Conservation (phyloP, 768 basidiomycete species). For the Lentinula sp. region DNA sequence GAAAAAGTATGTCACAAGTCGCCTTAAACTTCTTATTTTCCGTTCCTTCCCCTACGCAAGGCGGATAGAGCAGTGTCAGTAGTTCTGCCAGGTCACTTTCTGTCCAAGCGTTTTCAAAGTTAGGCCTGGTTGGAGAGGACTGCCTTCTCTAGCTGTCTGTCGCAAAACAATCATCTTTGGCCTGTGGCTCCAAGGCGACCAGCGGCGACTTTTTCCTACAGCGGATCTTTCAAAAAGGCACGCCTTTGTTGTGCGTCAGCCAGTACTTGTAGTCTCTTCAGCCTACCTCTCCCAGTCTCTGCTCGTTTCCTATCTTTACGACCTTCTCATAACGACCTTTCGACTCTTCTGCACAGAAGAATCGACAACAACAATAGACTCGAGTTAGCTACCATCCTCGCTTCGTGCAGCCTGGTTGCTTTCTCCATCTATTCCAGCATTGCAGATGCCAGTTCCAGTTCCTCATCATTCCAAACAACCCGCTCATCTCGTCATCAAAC, state of each 20-base stretch:
- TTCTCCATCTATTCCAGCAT: slow-evolving; percentile 29
- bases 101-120: slow-evolving; percentile 25
- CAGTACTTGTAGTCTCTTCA: slow-evolving; percentile 30
- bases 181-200: slow-evolving; percentile 7
- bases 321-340: slow-evolving; percentile 63
- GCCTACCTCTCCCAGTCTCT: slow-evolving; percentile 12
- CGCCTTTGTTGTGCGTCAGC: slow-evolving; percentile 93
- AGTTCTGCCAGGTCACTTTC: slow-evolving; percentile 38
- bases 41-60: slow-evolving; percentile 19
- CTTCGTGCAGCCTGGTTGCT: slow-evolving; percentile 37
- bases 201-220: slow-evolving; percentile 20
- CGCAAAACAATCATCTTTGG: background rate
- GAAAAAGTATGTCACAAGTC: background rate
- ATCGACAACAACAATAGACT: slow-evolving; percentile 26
- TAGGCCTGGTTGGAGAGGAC: slow-evolving; percentile 39
- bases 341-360: slow-evolving; percentile 32
- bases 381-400: slow-evolving; percentile 32
- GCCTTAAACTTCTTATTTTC: background rate
- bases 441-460: slow-evolving; percentile 88
- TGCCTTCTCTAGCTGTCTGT: slow-evolving; percentile 20
- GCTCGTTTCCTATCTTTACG: slow-evolving; percentile 42
- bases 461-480: slow-evolving; percentile 51
- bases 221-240: slow-evolving; percentile 61
- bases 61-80: slow-evolving; percentile 42
- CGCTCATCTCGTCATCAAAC: slow-evolving; percentile 65